Evolutionary conservation across 495 filamentous ascomycete genomes (phyloP), one percentile per base, ranked within the genome.

Genomic region (Penicillium robsamsonii): DNA sequence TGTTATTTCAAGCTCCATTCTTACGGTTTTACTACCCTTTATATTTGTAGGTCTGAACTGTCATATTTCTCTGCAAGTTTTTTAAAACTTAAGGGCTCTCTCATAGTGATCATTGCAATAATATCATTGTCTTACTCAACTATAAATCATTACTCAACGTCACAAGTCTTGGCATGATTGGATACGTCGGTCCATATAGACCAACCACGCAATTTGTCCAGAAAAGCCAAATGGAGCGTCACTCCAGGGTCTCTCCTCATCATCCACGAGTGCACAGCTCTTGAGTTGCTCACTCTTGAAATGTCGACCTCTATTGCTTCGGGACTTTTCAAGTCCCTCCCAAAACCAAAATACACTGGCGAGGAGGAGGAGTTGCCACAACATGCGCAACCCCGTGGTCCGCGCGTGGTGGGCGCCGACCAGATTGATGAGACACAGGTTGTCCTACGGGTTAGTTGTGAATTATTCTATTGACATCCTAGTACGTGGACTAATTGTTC

Each of bases 311-410:
- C 83, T 41, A 80, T 93, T 66, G 83, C 87, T 48, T 81, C 87
- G 20, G 88, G 90, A 30, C 84, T 98, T 30, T 82, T 92, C 25
- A 87, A 86, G 68, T 84, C 88, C 42, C 81, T 98, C 13, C 94
- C 94, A 0, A 93, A 91, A 57, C 95, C 94, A 15, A 91, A 90
- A 70, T 92, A 96, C 67, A 86, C 81, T 15, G 89, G 88, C 48
- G 90, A 95, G 66, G 83, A 91, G 68, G 92, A 95, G 70, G 87
- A 94, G 63, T 71, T 89, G 20, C 87, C 89, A 24, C 72, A 76
- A 50, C 83, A 89, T 66, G 81, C 87, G 22, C 87, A 88, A 67
- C 84, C 89, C 59, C 84, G 83, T 69, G 89, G 90, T 55, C 86
- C 88, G 24, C 83, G 89, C 65, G 86, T 96, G 46, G 76, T 97